Conservation (phyloP, 2,329 filamentous ascomycete genomes). For the Pyricularia pennisetigena region DNA sequence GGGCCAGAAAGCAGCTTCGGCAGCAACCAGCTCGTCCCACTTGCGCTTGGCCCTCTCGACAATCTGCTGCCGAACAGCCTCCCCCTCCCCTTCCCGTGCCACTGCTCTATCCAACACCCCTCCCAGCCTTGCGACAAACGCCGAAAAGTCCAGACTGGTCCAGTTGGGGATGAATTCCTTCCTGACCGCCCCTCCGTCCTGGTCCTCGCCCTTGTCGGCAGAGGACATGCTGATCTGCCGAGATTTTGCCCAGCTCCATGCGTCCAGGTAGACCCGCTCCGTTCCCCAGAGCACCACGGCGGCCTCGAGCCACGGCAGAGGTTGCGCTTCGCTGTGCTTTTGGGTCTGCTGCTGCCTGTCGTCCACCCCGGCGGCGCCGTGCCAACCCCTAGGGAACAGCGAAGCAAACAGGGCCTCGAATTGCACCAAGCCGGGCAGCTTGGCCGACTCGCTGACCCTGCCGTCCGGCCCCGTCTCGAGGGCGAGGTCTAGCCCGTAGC, state of each 20-base stretch:
- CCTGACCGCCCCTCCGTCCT: constrained; percentile 55
- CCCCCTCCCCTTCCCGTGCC: constrained; percentile 22
- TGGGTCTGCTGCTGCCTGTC: not conserved
- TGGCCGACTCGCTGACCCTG: constrained; percentile 17
- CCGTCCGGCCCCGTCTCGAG: constrained; percentile 13
- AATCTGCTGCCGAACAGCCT: constrained; percentile 12
- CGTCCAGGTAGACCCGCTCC: constrained; percentile 53
- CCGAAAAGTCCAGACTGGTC: constrained; percentile 50
- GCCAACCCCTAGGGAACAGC: constrained; percentile 25
- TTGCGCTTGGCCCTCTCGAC: constrained; percentile 29
- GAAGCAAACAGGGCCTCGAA: constrained; percentile 42
- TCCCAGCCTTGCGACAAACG: constrained; percentile 46
- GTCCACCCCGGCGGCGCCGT: not conserved
- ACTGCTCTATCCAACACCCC: constrained; percentile 45
- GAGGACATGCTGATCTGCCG: not conserved
- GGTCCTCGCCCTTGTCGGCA: constrained; percentile 28
- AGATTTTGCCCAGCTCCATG: constrained; percentile 43
- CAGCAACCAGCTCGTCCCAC: constrained; percentile 40
- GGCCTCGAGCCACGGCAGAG: constrained; percentile 45
- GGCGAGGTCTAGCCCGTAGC: constrained; percentile 46
- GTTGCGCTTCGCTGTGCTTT: not conserved
- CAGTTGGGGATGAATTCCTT: constrained; percentile 60
- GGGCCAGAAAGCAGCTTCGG: constrained; percentile 53
- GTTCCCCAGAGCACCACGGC: constrained; percentile 70
- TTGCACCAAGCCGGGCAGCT: constrained; percentile 27